These are phyloP conservation scores for Tulasnella sp. DNA, from an alignment of 768 basidiomycete genomes.

Conservation along the genomic window DNA sequence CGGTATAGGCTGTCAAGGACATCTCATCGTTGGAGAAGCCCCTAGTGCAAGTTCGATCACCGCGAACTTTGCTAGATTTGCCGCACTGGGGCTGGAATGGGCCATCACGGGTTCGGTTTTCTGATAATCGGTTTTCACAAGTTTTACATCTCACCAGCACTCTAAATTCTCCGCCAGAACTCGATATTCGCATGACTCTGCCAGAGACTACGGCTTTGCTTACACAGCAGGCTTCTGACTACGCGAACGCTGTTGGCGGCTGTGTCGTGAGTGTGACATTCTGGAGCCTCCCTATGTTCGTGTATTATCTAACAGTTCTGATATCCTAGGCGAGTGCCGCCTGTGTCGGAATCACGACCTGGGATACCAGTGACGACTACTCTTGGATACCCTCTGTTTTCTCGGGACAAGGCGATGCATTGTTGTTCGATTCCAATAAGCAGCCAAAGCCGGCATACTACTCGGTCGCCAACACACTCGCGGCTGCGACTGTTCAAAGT, in stretches of 20 bases:
- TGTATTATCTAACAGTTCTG: background rate
- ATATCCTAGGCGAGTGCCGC: background rate
- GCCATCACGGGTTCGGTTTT: constrained; percentile 39
- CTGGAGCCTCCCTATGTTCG: constrained; percentile 21
- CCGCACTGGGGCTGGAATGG: constrained; percentile 51
- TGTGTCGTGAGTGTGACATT: constrained; percentile 34
- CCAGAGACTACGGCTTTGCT: constrained; percentile 40
- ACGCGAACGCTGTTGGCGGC: constrained; percentile 42
- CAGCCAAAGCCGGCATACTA: constrained; percentile 17
- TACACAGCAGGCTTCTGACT: constrained; percentile 47
- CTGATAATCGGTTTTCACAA: background rate
- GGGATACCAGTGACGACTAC: constrained; percentile 34
- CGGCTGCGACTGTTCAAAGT: constrained; percentile 2
- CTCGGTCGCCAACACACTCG: constrained; percentile 14
- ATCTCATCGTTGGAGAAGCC: constrained; percentile 12
- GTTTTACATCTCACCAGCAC: background rate
- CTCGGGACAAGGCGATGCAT: constrained; percentile 22
- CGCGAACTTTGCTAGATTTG: constrained; percentile 40
- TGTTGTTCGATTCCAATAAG: constrained; percentile 15
- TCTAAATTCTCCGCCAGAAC: constrained; percentile 27
- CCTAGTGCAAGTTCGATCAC: constrained; percentile 25
- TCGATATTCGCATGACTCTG: constrained; percentile 51
- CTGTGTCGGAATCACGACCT: constrained; percentile 25
- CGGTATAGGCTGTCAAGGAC: constrained; percentile 43
- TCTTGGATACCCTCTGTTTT: constrained; percentile 28